These are phyloP conservation scores for Breviolum minutum DNA, from an alignment of 73 alveolate genomes.

Conservation along the genomic window DNA sequence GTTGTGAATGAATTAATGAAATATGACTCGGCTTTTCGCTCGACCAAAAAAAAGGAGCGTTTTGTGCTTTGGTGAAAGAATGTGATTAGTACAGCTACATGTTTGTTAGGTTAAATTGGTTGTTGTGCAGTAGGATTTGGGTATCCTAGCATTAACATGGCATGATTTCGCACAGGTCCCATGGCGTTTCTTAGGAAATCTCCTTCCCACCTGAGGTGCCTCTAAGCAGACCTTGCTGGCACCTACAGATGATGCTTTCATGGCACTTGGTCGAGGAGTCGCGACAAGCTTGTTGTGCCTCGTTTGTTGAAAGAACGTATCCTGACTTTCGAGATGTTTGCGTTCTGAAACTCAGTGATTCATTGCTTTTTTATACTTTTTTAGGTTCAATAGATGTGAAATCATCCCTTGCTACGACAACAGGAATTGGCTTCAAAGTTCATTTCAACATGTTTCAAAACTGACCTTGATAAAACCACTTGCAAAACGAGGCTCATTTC, in stretches of 20 bases:
- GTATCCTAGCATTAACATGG: not conserved
- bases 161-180: not conserved
- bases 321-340: not conserved
- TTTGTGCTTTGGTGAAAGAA: no score
- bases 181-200: not conserved
- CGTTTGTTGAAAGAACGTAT: not conserved
- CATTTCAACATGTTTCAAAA: no score
- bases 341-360: not conserved
- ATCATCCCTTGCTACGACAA: not conserved
- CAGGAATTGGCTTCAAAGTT: no score
- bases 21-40: no score
- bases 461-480: not conserved
- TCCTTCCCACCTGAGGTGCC: conserved; percentile 2
- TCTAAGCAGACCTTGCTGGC: conserved; percentile 63
- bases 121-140: not conserved
- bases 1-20: not conserved
- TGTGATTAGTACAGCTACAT: not conserved
- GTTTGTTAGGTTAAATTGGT: not conserved
- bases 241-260: conserved; percentile 66
- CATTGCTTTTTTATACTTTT: not conserved
- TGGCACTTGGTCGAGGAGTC: conserved; percentile 60
- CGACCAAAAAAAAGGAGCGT: no score
- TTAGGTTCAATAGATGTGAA: not conserved
- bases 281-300: conserved; percentile 71
- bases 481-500: conserved; percentile 2